Evolutionary conservation across 106 monocot genomes (phyloP), one percentile per base, ranked within the genome.

Genomic region (Dendrobium huoshanense): DNA sequence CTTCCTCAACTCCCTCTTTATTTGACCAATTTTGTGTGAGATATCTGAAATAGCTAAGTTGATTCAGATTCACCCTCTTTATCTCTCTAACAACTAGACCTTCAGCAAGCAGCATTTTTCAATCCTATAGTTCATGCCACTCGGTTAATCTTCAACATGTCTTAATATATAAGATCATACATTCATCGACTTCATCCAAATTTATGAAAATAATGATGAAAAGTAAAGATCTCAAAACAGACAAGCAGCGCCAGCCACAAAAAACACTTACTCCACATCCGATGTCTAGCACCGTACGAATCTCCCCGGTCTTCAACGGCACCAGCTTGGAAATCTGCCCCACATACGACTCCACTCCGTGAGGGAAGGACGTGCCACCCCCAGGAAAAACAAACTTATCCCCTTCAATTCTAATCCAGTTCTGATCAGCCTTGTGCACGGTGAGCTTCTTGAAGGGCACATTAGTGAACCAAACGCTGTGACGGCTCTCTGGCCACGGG

Each of bases 311-410:
- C 77, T 70, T 83, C 51, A 94, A 55, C 24, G 92, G 92, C 49
- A 94, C 78, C 42, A 90, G 45, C 76, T 83, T 86, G 7, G 83
- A 85, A 77, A 97, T 85, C 56, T 85, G 82, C 15, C 72, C 72
- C 4, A 87, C 94, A 65, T 97, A 97, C 68, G 77, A 73, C 81
- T 86, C 79, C 25, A 92, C 97, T 15, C 94, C 97, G 22, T 78
- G 27, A 5, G 85, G 75, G 59, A 96, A 96, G 17, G 89, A 89
- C 4, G 96, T 93, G 29, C 96, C 96, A 5, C 93, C 96, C 6
- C 96, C 96, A 7, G 97, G 94, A 72, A 97, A 97, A 29, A 94
- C 87, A 48, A 97, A 80, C 81, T 77, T 77, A 7, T 93, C 86
- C 58, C 96, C 91, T 78, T 90, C 93, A 15, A 88, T 56, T 58